Evolutionary conservation across 768 basidiomycete genomes (phyloP), one percentile per base, ranked within the genome.

Genomic region (Lactarius pseudohatsudake): DNA sequence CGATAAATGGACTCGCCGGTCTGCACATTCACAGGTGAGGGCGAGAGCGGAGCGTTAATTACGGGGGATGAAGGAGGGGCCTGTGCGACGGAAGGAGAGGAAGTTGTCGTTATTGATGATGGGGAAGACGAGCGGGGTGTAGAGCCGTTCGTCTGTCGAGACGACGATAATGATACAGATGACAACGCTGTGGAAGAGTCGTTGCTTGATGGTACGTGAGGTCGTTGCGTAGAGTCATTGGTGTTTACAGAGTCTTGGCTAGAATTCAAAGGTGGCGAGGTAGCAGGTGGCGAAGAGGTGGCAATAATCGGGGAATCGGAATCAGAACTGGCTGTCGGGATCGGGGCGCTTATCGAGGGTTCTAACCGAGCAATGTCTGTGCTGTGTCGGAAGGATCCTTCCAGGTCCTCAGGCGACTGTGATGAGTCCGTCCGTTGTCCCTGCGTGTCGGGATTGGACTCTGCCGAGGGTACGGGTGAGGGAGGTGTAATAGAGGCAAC

Each of bases 1-100:
- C 94, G 89, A 72, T 97, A 98, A 70, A 99, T 95, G 2, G 94
- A 96, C 75, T 99, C 97, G 28, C 84, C 81, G 0, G 76, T 70
- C 1, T 72, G 61, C 7, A 72, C 62, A 1, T 75, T 64, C 9
- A 69, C 58, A 72, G 72, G 61, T 41, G 69, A 57, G 50, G 75
- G 53, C 57, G 74, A 62, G 32, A 50, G 65, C 10, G 62, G 58
- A 15, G 45, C 16, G 56, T 62, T 43, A 32, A 65, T 34, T 13
- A 54, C 50, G 26, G 66, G n/a, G 22, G 26, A 15, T 22, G 64
- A 59, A 13, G 61, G 20, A 38, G 70, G 57, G 26, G 45, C 8
- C 13, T 62, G 62, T n/a, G 61, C 50, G 43, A 64, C 53, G 8
- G 68, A 58, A 13, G 70, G 54, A 32, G 72, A 57, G 55, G 72